Evolutionary conservation across 2,329 filamentous ascomycete genomes (phyloP).

Genomic region (Claviceps capensis): DNA sequence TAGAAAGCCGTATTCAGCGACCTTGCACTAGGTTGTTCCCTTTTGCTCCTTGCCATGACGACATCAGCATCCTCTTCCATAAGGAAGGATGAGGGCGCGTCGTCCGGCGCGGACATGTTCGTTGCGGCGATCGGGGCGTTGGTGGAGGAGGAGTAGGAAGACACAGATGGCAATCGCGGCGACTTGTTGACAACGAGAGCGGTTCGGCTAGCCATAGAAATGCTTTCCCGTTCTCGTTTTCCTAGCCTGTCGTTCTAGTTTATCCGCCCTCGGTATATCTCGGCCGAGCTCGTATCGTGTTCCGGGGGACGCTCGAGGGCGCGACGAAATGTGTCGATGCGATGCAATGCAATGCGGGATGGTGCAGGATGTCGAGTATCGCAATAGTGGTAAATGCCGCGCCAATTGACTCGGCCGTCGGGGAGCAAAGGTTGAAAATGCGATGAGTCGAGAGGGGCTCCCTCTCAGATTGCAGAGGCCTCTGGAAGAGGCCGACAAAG

Average conservation of each 20-base stretch:
- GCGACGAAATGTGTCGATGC: background rate
- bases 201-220: background rate
- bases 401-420: no score
- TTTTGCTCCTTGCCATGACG: slow-evolving; percentile 7
- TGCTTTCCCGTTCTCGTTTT: background rate
- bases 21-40: slow-evolving; percentile 1
- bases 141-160: slow-evolving; percentile 1
- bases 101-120: slow-evolving; percentile 1
- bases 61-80: slow-evolving; percentile 14
- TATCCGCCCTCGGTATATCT: no score
- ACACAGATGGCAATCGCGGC: background rate
- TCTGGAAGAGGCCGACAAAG: background rate
- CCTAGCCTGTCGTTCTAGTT: background rate
- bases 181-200: background rate
- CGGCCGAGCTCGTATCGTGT: background rate
- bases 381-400: no score
- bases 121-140: background rate
- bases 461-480: no score
- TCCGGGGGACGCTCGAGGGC: background rate
- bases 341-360: background rate
- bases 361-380: no score
- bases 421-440: background rate
- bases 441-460: background rate
- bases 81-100: background rate
- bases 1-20: slow-evolving; percentile 21